A percentile compares a stretch with the other conserved stretches of the same genome.
Conservation (phyloP, 2,329 filamentous ascomycete genomes). For the Alternaria tenuissima region DNA sequence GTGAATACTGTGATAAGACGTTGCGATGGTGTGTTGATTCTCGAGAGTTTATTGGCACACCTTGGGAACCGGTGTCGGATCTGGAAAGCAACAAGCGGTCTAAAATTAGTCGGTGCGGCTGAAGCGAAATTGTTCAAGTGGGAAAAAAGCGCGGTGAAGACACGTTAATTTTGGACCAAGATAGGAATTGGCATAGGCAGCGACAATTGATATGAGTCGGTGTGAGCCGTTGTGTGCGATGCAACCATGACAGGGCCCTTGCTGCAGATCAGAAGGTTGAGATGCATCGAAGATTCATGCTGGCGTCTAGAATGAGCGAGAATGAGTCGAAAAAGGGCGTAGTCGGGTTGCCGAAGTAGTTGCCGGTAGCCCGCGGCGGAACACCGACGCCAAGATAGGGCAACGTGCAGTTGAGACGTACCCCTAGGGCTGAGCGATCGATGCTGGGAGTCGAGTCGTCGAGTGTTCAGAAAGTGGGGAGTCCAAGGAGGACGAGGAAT, state of each 20-base stretch:
- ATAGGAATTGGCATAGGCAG: not conserved
- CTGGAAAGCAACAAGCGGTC: not conserved
- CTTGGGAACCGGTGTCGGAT: not conserved
- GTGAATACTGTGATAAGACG: not conserved
- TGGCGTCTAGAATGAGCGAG: constrained; percentile 8
- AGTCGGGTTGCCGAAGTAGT: not conserved
- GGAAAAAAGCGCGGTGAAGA: not conserved
- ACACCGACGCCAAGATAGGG: not conserved
- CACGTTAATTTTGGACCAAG: not conserved
- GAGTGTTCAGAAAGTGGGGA: not conserved
- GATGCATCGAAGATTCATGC: constrained; percentile 2
- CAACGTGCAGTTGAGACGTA: not conserved
- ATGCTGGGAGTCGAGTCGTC: not conserved
- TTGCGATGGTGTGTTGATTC: not conserved
- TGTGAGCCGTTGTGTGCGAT: not conserved
- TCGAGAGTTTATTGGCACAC: not conserved
- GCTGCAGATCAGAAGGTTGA: not conserved
- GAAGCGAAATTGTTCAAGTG: not conserved
- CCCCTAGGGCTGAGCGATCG: not conserved
- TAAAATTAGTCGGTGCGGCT: constrained; percentile 1
- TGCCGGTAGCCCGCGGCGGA: not conserved
- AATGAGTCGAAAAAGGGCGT: constrained; percentile 12
- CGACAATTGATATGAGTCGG: too few species aligned
- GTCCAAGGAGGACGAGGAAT: not conserved
- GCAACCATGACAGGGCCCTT: not conserved